A percentile compares a stretch with the other conserved stretches of the same genome.
Evolutionary conservation across 1,139 yeast species (phyloP).

Genomic region (Protomyces pachydermus): DNA sequence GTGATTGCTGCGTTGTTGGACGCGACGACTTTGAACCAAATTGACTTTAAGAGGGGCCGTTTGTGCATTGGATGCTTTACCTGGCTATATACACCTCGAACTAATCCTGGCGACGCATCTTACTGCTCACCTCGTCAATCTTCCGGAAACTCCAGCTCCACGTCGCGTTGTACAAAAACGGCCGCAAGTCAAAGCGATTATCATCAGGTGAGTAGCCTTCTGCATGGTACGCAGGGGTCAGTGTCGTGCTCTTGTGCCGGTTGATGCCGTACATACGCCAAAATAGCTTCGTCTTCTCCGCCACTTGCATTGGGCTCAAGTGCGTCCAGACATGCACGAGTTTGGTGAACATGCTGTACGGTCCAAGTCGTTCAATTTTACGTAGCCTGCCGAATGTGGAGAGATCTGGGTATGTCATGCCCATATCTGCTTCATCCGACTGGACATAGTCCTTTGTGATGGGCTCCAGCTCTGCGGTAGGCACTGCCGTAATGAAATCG

Average conservation of each 20-base stretch:
- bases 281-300: conserved; percentile 85
- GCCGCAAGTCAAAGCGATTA: conserved; percentile 89
- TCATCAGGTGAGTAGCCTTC: conserved; percentile 98
- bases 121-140: conserved; percentile 51
- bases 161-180: conserved; percentile 85
- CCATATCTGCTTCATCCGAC: conserved; percentile 96
- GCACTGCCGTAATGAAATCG: conserved; percentile 80
- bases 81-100: too few relatives aligned
- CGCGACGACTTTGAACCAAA: too few relatives aligned
- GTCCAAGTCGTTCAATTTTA: conserved; percentile 92
- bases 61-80: too few relatives aligned
- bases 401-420: conserved; percentile 91
- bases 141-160: conserved; percentile 86
- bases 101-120: not conserved
- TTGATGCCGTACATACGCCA: conserved; percentile 91
- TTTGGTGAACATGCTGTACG: conserved; percentile 86
- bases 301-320: conserved; percentile 57
- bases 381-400: conserved; percentile 87
- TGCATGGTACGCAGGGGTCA: conserved; percentile 96
- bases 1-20: too few relatives aligned
- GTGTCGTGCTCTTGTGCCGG: conserved; percentile 92
- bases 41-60: too few relatives aligned
- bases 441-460: conserved; percentile 87
- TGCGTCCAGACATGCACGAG: conserved; percentile 74
- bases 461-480: conserved; percentile 97